phyloP scores from a whole-genome alignment of 2,329 filamentous ascomycete species.

The Fusarium illudens region DNA sequence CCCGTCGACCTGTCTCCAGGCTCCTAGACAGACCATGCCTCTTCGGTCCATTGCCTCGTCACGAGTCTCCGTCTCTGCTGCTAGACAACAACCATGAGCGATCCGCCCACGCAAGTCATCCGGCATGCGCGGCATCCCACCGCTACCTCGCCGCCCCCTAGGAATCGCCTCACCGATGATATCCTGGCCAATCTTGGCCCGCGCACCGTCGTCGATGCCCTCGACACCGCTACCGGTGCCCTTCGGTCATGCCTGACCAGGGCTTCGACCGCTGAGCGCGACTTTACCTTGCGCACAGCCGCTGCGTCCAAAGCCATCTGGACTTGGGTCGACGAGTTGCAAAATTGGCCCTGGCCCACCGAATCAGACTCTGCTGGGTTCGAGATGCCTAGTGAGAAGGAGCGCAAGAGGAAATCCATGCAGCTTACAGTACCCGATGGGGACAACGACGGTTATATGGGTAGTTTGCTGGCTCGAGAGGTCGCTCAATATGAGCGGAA shows the following conservation, averaged over 20 bases:
- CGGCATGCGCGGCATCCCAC: constrained; percentile 47
- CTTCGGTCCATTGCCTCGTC: constrained; percentile 29
- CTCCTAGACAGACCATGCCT: constrained; percentile 43
- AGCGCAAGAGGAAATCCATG: constrained; percentile 51
- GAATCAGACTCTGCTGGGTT: constrained; percentile 62
- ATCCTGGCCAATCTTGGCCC: constrained; percentile 70
- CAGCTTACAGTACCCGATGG: constrained; percentile 34
- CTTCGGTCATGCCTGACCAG: constrained; percentile 68
- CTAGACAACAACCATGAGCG: constrained; percentile 46
- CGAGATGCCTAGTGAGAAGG: constrained; percentile 53
- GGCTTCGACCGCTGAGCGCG: constrained; percentile 71
- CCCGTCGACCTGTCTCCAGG: constrained; percentile 40
- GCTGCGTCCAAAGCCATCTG: constrained; percentile 75
- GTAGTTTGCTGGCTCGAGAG: constrained; percentile 72
- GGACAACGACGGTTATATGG: constrained; percentile 63
- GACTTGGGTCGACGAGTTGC: constrained; percentile 78
- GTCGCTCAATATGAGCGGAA: constrained; percentile 75
- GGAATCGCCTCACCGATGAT: constrained; percentile 61
- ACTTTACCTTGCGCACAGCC: constrained; percentile 75
- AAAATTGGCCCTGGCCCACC: constrained; percentile 65
- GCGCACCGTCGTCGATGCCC: constrained; percentile 66
- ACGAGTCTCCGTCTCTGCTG: constrained; percentile 26
- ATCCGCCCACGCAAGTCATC: constrained; percentile 44
- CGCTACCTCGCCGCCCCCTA: constrained; percentile 54
- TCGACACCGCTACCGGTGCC: constrained; percentile 61